phyloP scores from a whole-genome alignment of 495 filamentous ascomycete species.

The Hypoxylon lienhwacheense region DNA sequence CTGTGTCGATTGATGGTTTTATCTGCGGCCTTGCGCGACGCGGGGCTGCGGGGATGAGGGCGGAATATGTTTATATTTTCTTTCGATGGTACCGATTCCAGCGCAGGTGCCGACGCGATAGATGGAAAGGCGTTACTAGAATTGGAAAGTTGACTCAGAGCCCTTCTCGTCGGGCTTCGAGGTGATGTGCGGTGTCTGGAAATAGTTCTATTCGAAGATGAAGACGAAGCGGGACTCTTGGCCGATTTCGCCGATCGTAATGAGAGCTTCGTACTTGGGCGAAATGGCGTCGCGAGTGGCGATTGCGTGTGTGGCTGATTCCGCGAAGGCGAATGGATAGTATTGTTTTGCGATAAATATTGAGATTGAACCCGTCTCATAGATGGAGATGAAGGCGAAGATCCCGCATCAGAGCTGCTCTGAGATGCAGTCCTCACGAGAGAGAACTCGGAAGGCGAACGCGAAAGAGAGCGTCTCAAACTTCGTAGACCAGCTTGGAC shows the following conservation, averaged over 20 bases:
- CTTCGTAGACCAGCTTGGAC: slow-evolving; percentile 74
- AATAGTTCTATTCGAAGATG: slow-evolving; percentile 49
- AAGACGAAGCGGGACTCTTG: slow-evolving; percentile 42
- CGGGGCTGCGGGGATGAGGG: slow-evolving; percentile 43
- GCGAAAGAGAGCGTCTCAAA: slow-evolving; percentile 78
- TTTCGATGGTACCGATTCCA: slow-evolving; percentile 41
- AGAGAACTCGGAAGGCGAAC: slow-evolving; percentile 83
- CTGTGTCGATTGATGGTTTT: slow-evolving; percentile 48
- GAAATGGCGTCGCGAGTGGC: slow-evolving; percentile 43
- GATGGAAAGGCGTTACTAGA: slow-evolving; percentile 67
- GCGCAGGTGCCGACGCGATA: slow-evolving; percentile 47
- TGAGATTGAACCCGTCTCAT: slow-evolving; percentile 37
- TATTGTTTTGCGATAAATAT: slow-evolving; percentile 30
- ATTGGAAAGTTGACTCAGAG: slow-evolving; percentile 67
- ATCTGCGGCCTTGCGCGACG: slow-evolving; percentile 48
- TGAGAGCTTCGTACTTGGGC: slow-evolving; percentile 54
- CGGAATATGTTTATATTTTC: slow-evolving; percentile 55
- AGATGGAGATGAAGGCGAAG: slow-evolving; percentile 35
- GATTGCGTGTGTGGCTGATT: slow-evolving; percentile 39
- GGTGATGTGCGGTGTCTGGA: slow-evolving; percentile 62
- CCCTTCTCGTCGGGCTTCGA: slow-evolving; percentile 75
- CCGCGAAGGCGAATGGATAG: slow-evolving; percentile 21
- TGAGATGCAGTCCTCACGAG: slow-evolving; percentile 58
- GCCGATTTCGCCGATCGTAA: slow-evolving; percentile 52
- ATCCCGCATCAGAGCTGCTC: slow-evolving; percentile 34